A percentile compares a stretch with the other conserved stretches of the same genome.
Conservation (phyloP, 371 early-diverging fungal species). For the Rhizopus stolonifer region DNA sequence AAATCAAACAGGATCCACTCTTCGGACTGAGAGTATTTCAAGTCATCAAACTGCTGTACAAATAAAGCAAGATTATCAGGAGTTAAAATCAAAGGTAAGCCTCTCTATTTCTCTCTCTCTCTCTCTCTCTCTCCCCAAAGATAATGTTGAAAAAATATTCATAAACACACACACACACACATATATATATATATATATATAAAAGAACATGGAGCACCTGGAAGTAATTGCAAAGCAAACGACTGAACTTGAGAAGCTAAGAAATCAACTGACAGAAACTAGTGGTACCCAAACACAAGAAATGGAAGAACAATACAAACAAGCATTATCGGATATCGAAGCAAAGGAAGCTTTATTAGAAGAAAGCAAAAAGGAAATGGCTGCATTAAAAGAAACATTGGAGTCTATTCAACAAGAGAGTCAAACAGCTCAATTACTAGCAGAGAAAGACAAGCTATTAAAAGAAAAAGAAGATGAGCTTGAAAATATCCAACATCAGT, state of each 20-base stretch:
- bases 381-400: neutral
- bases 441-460: constrained; percentile 35
- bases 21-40: constrained; percentile 7
- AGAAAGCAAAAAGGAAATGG: constrained; percentile 21
- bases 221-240: constrained; percentile 40
- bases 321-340: constrained; percentile 10
- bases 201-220: constrained; percentile 37
- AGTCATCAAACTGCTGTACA: constrained; percentile 25
- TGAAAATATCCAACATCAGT: constrained; percentile 30
- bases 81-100: constrained; percentile 44
- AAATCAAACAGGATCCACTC: neutral
- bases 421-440: constrained; percentile 11
- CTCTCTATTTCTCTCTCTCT: too few relatives aligned
- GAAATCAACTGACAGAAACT: constrained; percentile 14
- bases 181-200: neutral
- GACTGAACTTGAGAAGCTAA: constrained; percentile 35
- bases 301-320: constrained; percentile 12
- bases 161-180: too few relatives aligned
- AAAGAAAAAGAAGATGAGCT: constrained; percentile 32
- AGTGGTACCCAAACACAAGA: neutral
- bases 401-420: neutral
- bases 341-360: constrained; percentile 27
- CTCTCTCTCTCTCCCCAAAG: too few relatives aligned
- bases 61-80: constrained; percentile 41
- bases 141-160: neutral